Percentiles rank a stretch among this genome's conserved stretches.
phyloP scores from a whole-genome alignment of 805 yeast genomes.

The Kluyveromyces aestuarii region DNA sequence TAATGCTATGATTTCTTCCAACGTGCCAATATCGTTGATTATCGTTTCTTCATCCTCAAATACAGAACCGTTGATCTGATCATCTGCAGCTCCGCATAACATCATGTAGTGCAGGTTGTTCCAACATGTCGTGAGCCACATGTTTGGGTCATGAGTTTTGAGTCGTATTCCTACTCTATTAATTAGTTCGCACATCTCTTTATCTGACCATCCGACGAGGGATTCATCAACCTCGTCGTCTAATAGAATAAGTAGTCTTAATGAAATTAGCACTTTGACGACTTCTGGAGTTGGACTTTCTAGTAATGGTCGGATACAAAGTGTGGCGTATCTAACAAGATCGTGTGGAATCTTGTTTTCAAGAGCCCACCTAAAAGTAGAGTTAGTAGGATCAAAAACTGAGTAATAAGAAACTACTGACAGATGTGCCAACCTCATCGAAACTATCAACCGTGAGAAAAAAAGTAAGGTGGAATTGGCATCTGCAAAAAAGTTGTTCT shows the following conservation, averaged over 20 bases:
- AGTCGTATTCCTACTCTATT: background rate
- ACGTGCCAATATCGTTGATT: slow-evolving; percentile 5
- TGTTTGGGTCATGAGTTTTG: background rate
- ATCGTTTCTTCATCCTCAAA: slow-evolving; percentile 5
- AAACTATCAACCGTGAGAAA: background rate
- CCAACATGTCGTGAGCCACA: background rate
- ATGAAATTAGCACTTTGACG: background rate
- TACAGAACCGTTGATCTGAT: slow-evolving; percentile 2
- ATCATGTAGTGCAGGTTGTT: slow-evolving; percentile 2
- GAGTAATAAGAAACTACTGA: background rate
- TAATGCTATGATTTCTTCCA: slow-evolving; percentile 2
- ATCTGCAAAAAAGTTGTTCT: background rate
- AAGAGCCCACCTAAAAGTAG: background rate
- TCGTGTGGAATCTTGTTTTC: background rate
- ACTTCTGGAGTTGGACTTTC: background rate
- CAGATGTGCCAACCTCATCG: background rate
- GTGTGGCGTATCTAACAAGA: background rate
- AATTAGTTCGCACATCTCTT: background rate
- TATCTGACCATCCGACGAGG: background rate
- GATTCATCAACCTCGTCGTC: background rate
- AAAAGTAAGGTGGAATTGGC: background rate
- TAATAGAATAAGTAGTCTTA: background rate
- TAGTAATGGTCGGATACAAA: background rate
- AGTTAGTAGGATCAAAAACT: background rate
- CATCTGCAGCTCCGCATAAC: background rate